Base-by-base conservation (phyloP, 148 eudicot species). In the Polygonum aviculare region DNA sequence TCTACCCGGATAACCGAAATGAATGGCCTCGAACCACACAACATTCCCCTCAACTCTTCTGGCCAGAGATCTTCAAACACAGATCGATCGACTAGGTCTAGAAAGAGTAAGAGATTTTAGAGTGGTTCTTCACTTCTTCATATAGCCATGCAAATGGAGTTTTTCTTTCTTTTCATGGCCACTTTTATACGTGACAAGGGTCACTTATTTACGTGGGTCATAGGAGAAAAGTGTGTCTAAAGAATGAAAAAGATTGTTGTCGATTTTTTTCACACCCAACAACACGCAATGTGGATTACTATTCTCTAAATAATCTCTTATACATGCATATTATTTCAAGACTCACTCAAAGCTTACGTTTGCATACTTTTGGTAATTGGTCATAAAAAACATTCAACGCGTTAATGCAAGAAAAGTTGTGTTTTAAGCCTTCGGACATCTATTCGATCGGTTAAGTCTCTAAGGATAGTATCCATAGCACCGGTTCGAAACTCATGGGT, bases 11-110 rank as follows among this genome's bases (percentile, higher is more conserved):
- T 12, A 5, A 41, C 49, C 73, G 22, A 12, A 47, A 74, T 59
- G 83, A 77, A 79, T 40, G 92, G 85, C 85, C 86, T 87, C 92
- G 92, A 86, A 84, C 92, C 94, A 92, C 89, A 84, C 90, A 84
- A 50, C 90, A 92, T 84, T 76, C 94, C 88, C 87, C 92, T 77
- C 87, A 90, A 84, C 90, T 63, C 16, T 60, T 75, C 19, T 14
- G 41, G 69, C 44, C 51, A 7, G 70, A 7, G 52, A 9, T 50
- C 14, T 54, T 55, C 59, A 7, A 52, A 57, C 75, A 80, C 78
- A 79, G 36, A 63, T 73, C 31, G 36, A 63, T 73, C 31, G 31
- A 26, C 31, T 26, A 26, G 31, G 1, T 74, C 72, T 49, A 72
- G 77, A 49, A 75, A 54, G 81, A 52, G 79, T 18, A 73, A 21